These are phyloP conservation scores for Tolypocladium amazonense DNA, from an alignment of 2,329 filamentous ascomycete genomes.

Conservation along the genomic window DNA sequence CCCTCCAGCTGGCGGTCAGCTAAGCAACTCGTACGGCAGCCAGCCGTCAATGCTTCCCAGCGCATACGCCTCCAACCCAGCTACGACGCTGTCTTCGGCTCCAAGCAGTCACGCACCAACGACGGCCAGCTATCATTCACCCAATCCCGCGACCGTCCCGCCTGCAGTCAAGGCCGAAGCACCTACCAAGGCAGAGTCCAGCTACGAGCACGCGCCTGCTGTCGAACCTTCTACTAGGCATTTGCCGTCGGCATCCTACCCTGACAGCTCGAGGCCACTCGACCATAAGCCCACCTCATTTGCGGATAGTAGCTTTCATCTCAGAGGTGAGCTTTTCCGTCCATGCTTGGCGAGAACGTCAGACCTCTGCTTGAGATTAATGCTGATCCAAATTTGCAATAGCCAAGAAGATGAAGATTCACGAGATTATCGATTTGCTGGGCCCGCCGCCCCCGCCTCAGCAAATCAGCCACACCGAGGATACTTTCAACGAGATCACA, in stretches of 20 bases:
- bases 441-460: slow-evolving; percentile 48
- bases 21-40: slow-evolving; percentile 32
- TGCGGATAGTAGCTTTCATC: slow-evolving; percentile 23
- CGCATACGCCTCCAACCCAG: slow-evolving; percentile 24
- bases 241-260: slow-evolving; percentile 12
- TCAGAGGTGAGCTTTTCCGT: slow-evolving; percentile 39
- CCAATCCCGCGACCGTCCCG: slow-evolving; percentile 17
- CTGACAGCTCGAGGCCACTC: slow-evolving; percentile 13
- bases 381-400: slow-evolving; percentile 8
- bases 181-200: slow-evolving; percentile 24
- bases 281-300: slow-evolving; percentile 15
- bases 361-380: neutral
- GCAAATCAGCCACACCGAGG: slow-evolving; percentile 38
- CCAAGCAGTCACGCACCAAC: slow-evolving; percentile 9
- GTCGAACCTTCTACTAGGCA: slow-evolving; percentile 53
- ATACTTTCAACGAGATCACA: slow-evolving; percentile 54
- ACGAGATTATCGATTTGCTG: slow-evolving; percentile 57
- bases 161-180: slow-evolving; percentile 5
- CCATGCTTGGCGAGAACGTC: slow-evolving; percentile 10
- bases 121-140: slow-evolving; percentile 22
- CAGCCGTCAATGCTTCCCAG: slow-evolving; percentile 33
- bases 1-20: slow-evolving; percentile 12
- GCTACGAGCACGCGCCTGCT: slow-evolving; percentile 46
- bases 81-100: slow-evolving; percentile 20
- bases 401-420: slow-evolving; percentile 52